Evolutionary conservation across 768 basidiomycete species (phyloP).

Genomic region (Termitomyces sp.): DNA sequence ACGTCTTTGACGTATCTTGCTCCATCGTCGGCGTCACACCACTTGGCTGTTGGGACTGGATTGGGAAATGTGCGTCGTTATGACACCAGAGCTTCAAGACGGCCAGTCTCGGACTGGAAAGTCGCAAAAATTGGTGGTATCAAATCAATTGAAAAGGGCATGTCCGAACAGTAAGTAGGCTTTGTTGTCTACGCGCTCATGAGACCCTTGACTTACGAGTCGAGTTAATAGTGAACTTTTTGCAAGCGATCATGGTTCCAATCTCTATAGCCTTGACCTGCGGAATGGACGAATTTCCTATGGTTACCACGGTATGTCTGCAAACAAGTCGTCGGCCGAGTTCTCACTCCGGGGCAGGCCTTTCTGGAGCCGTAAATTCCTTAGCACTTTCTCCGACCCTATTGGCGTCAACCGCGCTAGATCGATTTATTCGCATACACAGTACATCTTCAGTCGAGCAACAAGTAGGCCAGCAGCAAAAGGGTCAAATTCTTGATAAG

Average conservation of each 20-base stretch:
- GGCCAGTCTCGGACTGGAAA: conserved; percentile 67
- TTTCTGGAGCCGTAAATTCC: conserved; percentile 67
- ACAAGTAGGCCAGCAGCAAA: conserved; percentile 41
- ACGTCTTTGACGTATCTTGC: conserved; percentile 60
- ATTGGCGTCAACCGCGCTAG: conserved; percentile 58
- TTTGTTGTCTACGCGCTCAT: not conserved
- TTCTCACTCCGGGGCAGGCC: conserved; percentile 33
- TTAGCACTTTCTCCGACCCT: conserved; percentile 48
- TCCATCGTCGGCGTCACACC: conserved; percentile 30
- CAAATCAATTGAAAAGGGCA: conserved; percentile 50
- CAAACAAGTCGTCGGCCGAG: not conserved
- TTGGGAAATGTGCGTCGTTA: conserved; percentile 72
- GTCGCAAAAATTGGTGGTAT: conserved; percentile 60
- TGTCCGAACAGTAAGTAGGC: conserved; percentile 70
- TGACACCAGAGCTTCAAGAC: conserved; percentile 63
- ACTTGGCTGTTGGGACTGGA: conserved; percentile 67
- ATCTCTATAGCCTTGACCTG: conserved; percentile 60
- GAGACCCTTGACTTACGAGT: conserved; percentile 3
- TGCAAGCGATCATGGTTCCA: conserved; percentile 58
- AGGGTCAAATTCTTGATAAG: conserved; percentile 60
- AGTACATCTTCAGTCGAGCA: conserved; percentile 48
- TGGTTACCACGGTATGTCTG: conserved; percentile 55
- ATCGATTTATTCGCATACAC: conserved; percentile 69
- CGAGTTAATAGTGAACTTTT: conserved; percentile 53
- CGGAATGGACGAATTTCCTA: conserved; percentile 62